These are phyloP conservation scores for Phlegmacium glaucopus DNA, from an alignment of 768 basidiomycete genomes.

Conservation along the genomic window DNA sequence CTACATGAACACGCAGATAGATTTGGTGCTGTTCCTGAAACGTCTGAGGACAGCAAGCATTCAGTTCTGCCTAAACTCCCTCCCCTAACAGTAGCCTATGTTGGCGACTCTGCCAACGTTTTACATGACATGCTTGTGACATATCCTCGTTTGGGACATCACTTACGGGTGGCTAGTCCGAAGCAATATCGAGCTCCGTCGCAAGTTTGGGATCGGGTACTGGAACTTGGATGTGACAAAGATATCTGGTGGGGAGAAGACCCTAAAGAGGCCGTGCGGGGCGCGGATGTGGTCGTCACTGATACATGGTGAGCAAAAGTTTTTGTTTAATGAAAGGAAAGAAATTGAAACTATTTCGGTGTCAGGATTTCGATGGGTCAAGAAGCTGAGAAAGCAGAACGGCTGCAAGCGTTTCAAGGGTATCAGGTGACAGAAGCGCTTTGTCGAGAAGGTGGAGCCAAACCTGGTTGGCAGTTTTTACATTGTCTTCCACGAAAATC, in stretches of 20 bases:
- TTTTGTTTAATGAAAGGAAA: slow-evolving; percentile 1
- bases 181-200: slow-evolving; percentile 65
- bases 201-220: slow-evolving; percentile 79
- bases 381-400: slow-evolving; percentile 87
- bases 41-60: slow-evolving; percentile 15
- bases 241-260: slow-evolving; percentile 71
- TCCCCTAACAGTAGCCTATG: slow-evolving; percentile 86
- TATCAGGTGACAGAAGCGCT: slow-evolving; percentile 93
- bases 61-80: slow-evolving; percentile 47
- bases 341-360: not conserved
- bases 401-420: slow-evolving; percentile 82
- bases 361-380: slow-evolving; percentile 98
- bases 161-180: slow-evolving; percentile 82
- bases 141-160: slow-evolving; percentile 87
- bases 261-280: slow-evolving; percentile 82
- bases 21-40: slow-evolving; percentile 35
- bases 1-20: slow-evolving; percentile 71
- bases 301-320: slow-evolving; percentile 80
- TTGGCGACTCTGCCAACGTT: slow-evolving; percentile 94
- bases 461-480: slow-evolving; percentile 89
- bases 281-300: slow-evolving; percentile 93
- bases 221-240: slow-evolving; percentile 69
- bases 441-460: slow-evolving; percentile 77
- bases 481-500: slow-evolving; percentile 94
- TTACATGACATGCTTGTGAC: slow-evolving; percentile 97